phyloP scores from a whole-genome alignment of 73 alveolate species.

The Symbiodinium pilosum region DNA sequence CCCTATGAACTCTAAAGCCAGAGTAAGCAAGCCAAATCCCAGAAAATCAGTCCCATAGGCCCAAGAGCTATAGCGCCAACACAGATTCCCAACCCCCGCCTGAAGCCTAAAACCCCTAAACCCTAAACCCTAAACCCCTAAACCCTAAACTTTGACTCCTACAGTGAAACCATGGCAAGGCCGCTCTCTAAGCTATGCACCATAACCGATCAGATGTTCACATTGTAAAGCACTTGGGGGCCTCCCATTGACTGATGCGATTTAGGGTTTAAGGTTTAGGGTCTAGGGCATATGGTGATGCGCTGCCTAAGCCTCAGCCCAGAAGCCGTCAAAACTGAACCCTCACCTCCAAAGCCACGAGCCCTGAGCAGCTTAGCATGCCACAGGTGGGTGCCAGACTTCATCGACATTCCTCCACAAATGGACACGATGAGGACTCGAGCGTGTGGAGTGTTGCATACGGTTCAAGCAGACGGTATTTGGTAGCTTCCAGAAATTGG shows the following conservation, averaged over 20 bases:
- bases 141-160: background rate
- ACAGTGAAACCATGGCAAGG: background rate
- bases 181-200: no score
- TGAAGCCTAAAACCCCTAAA: background rate
- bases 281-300: no score
- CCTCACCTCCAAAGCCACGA: background rate
- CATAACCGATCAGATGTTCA: no score
- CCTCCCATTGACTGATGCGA: background rate
- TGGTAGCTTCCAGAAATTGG: no score
- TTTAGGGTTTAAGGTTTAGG: no score
- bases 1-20: no score
- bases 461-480: no score
- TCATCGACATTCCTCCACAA: slow-evolving; percentile 60
- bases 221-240: no score
- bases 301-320: background rate
- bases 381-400: slow-evolving; percentile 58
- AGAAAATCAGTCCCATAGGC: no score
- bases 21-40: no score
- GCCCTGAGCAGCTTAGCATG: background rate
- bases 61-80: no score
- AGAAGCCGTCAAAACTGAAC: background rate
- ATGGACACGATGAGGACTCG: slow-evolving; percentile 32
- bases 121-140: background rate
- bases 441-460: no score
- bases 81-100: background rate